Percentiles rank a stretch among this genome's conserved stretches.
phyloP scores from a whole-genome alignment of 176 grass and related monocot species.

The Avena insularis region DNA sequence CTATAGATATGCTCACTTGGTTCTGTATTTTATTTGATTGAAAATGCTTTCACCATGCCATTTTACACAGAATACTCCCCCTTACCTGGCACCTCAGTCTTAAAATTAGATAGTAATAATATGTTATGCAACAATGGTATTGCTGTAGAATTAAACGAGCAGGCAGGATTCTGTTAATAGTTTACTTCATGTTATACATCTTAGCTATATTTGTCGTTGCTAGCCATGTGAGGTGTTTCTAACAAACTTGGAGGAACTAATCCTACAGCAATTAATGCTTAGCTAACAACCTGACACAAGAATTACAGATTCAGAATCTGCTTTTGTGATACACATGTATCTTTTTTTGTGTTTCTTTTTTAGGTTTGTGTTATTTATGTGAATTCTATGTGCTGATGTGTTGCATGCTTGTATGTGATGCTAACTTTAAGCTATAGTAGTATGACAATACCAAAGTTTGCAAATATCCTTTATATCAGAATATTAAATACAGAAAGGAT shows the following conservation, averaged over 20 bases:
- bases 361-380: not conserved
- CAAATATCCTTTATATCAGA: not conserved
- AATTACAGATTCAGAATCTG: not conserved
- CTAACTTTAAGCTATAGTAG: not conserved
- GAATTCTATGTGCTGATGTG: not conserved
- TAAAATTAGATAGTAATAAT: not conserved
- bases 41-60: not conserved
- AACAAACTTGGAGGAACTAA: not conserved
- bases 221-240: constrained; percentile 4
- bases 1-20: not conserved
- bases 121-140: not conserved
- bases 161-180: not conserved
- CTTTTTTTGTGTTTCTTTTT: not conserved
- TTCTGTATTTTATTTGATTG: not conserved
- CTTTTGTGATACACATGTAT: not conserved
- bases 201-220: not conserved
- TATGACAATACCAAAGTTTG: not conserved
- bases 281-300: not conserved
- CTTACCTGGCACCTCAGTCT: not conserved
- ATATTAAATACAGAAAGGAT: not conserved
- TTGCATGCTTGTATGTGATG: not conserved
- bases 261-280: not conserved
- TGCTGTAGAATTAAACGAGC: not conserved
- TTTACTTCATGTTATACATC: not conserved
- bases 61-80: constrained; percentile 13